phyloP scores from a whole-genome alignment of 305 asterid genomes.

The Solanum hybrid region DNA sequence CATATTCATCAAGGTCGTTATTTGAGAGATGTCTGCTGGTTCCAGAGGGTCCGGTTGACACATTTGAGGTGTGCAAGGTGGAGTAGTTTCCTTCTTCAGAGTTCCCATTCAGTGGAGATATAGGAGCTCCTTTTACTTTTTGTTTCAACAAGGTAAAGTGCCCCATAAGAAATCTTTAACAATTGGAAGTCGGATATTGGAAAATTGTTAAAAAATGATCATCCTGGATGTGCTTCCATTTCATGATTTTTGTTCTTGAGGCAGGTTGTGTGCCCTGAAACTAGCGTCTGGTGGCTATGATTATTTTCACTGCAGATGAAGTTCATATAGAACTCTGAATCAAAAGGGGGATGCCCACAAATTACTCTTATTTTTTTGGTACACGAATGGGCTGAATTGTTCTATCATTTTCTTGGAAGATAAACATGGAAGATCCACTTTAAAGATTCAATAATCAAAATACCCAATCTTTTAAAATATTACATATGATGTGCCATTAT shows the following conservation, averaged over 20 bases:
- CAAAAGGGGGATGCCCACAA: background rate
- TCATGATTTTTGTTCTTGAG: background rate
- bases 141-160: background rate
- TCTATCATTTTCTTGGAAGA: background rate
- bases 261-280: background rate
- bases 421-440: background rate
- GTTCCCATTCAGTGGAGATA: background rate
- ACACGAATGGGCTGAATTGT: background rate
- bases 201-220: constrained; percentile 1
- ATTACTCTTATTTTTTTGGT: background rate
- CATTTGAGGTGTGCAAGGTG: background rate
- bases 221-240: background rate
- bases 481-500: background rate
- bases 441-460: background rate
- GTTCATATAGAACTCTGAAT: background rate
- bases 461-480: background rate
- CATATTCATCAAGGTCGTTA: background rate
- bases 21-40: background rate
- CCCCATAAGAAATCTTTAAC: background rate
- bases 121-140: background rate
- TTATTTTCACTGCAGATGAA: background rate
- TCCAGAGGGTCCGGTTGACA: background rate
- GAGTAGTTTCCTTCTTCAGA: background rate
- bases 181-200: background rate
- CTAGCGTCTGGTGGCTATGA: background rate